Evolutionary conservation across 345 rosid species (phyloP), one percentile per base, ranked within the genome.

Genomic region (Conringia planisiliqua): DNA sequence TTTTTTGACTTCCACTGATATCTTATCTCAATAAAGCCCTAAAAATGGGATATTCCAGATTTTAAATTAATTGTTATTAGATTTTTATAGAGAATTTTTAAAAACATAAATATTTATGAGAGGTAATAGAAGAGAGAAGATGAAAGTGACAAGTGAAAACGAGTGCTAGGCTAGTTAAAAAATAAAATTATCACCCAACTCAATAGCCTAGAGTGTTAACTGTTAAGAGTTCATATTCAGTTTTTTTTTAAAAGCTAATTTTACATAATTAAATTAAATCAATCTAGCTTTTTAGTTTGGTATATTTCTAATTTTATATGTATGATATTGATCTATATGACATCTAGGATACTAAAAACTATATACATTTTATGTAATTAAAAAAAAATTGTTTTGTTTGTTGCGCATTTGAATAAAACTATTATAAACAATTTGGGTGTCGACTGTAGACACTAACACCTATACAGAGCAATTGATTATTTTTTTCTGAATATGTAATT

Each of bases 371-470:
- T 11, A 17, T 22, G 33, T 54, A 27, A 9, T 4, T 1, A 27
- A 10, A 40, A 26, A 1, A 22, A 10, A 6, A 8, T 67, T 35
- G 29, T 67, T 72, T 57, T 29, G 61, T 35, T 63, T 57, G 44
- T 76, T 44, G 57, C 43, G 60, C 50, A 48, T 18, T 39, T 71
- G 6, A 11, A 71, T 46, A 18, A 40, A 43, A 56, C 18, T 27
- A 63, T 46, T 27, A 44, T 7, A 30, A 50, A 56, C 51, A 82
- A 77, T 84, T 80, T 51, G 87, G 58, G 80, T 80, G 86, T 82
- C 86, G 73, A 71, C 83, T 82, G 79, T 74, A 73, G 78, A 79
- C 54, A 78, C 83, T 39, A 72, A 81, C 89, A 85, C 82, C 80
- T 85, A 83, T 43, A 70, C 83, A 75, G 24, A 27, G 44, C 51